Evolutionary conservation across 352 stramenopile species (phyloP), one percentile per base, ranked within the genome.

Genomic region (Phytophthora agathidicida): DNA sequence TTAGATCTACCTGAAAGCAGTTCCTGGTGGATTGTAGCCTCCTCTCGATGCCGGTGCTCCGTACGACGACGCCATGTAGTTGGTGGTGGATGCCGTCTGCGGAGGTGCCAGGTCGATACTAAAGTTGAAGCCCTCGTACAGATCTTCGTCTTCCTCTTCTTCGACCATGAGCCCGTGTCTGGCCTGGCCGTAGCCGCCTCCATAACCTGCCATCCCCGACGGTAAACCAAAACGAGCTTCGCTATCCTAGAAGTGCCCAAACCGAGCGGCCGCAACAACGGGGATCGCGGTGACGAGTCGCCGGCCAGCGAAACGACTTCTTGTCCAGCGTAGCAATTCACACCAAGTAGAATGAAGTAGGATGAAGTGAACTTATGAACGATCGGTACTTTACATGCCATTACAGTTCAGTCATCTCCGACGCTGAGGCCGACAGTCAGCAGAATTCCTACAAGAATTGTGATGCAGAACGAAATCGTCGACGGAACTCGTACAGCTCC

Each of bases 51-150:
- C 58, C 4, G 71, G 73, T 10, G 65, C 69, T 24, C 82, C 82
- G 35, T 90, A 91, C 5, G 80, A 80, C 5, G 77, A 86, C 6
- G 67, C 48, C 37, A 83, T 74, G 61, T 82, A 91, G 23, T 70
- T 76, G 42, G 52, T 84, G 20, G 65, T 80, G 13, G 80, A 73
- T 39, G 82, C 80, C 2, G 83, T 92, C 61, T 92, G 80, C 17
- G 80, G 81, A 27, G 83, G 83, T 2, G 82, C 83, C 20, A 91
- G 73, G 39, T 95, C 77, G 61, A 95, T 94, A 48, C 75, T 88
- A 53, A 93, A 94, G 76, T 96, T 94, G 66, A 94, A 96, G n/a
- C 83, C 88, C 52, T 94, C 86, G 65, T 96, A 96, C 43, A 96
- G 67, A 51, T 96, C 88, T 45, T 95, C 87, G 23, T 96, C 81